phyloP scores from a whole-genome alignment of 2,329 filamentous ascomycete genomes.

The Talaromyces atroroseus region DNA sequence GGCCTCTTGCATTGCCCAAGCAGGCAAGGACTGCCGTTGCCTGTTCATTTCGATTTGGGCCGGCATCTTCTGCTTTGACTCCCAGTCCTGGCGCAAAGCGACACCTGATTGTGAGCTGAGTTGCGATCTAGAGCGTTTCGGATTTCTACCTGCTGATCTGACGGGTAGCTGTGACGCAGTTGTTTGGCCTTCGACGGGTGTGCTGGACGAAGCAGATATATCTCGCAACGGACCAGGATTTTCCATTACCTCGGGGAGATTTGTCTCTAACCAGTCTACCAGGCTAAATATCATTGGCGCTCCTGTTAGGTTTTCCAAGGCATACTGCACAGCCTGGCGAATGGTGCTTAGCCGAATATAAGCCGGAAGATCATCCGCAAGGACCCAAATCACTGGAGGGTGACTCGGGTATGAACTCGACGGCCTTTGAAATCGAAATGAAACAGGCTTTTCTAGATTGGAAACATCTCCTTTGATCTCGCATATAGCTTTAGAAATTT shows the following conservation, averaged over 20 bases:
- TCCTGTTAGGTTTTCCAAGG: constrained; percentile 64
- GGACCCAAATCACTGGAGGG: constrained; percentile 63
- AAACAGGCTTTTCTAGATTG: constrained; percentile 41
- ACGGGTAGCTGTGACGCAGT: constrained; percentile 21
- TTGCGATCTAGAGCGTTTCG: constrained; percentile 60
- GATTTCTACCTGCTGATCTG: constrained; percentile 36
- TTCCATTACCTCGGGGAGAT: constrained; percentile 75
- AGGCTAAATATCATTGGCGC: constrained; percentile 90
- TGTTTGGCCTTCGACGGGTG: constrained; percentile 24
- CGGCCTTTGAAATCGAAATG: constrained; percentile 64
- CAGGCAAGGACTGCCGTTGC: constrained; percentile 69
- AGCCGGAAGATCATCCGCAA: constrained; percentile 67
- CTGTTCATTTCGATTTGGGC: constrained; percentile 69
- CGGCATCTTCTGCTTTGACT: constrained; percentile 57
- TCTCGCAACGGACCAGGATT: constrained; percentile 78
- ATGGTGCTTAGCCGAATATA: constrained; percentile 90
- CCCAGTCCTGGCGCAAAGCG: constrained; percentile 60
- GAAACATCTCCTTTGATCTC: constrained; percentile 59
- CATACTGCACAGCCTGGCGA: constrained; percentile 67
- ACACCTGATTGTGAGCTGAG: constrained; percentile 54
- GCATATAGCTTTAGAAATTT: constrained; percentile 59
- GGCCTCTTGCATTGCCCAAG: constrained; percentile 74
- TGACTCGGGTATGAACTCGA: constrained; percentile 63
- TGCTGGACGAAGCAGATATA: constrained; percentile 71
- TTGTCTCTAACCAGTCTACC: constrained; percentile 84